phyloP scores from a whole-genome alignment of 208 protist species.

The Acanthamoeba triangularis region DNA sequence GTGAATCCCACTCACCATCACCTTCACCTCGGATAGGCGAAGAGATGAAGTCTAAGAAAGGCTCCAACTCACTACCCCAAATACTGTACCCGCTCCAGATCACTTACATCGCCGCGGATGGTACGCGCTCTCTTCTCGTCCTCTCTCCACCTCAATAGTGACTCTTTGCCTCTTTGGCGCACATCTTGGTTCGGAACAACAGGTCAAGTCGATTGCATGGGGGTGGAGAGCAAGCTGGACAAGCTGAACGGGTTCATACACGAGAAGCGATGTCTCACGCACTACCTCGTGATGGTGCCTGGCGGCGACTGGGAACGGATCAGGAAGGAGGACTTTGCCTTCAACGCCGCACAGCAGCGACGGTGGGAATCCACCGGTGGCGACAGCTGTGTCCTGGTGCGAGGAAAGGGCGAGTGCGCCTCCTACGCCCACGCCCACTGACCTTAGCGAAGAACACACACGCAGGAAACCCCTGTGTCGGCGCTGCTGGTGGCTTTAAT shows the following conservation, averaged over 20 bases:
- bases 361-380: slow-evolving; percentile 52
- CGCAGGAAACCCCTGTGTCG: no score
- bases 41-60: slow-evolving; percentile 56
- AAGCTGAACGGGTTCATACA: slow-evolving; percentile 68
- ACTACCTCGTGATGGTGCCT: not conserved
- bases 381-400: slow-evolving; percentile 11
- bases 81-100: slow-evolving; percentile 46
- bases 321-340: slow-evolving; percentile 54
- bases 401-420: slow-evolving; percentile 59
- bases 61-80: slow-evolving; percentile 21
- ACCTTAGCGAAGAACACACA: no score
- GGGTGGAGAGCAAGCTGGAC: slow-evolving; percentile 70
- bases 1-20: not conserved
- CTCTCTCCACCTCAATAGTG: not conserved
- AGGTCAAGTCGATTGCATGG: slow-evolving; percentile 62
- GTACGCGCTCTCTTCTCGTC: not conserved
- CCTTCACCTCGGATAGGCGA: not conserved
- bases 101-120: slow-evolving; percentile 10
- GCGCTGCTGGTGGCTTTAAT: no score
- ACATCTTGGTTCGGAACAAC: not conserved
- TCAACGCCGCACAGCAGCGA: slow-evolving; percentile 64
- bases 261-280: slow-evolving; percentile 50
- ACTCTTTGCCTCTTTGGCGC: not conserved
- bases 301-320: slow-evolving; percentile 18
- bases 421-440: slow-evolving; percentile 40